Conservation (phyloP, 2,329 filamentous ascomycete species). For the Fusarium sp. region DNA sequence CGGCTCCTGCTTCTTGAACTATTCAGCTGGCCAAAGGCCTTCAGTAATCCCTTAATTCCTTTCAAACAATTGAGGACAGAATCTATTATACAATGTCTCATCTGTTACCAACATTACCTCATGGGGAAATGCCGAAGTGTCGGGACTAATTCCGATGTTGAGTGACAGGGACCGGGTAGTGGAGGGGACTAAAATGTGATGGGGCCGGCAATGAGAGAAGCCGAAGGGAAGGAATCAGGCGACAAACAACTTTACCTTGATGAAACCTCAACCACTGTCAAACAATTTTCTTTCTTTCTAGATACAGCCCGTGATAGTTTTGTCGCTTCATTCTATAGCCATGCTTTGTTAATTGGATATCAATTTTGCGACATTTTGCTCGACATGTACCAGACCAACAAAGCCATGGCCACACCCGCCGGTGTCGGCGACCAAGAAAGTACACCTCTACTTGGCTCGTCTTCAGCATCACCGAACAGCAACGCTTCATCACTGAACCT, state of each 20-base stretch:
- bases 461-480: not conserved
- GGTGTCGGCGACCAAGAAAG: slow-evolving; percentile 29
- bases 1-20: not conserved
- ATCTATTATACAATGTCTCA: too few species aligned
- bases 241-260: not conserved
- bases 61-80: too few species aligned
- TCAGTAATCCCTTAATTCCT: not conserved
- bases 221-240: slow-evolving; percentile 23
- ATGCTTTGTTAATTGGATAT: not conserved
- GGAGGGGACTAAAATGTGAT: slow-evolving; percentile 7
- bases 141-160: slow-evolving; percentile 16
- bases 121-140: slow-evolving; percentile 11
- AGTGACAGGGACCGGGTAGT: slow-evolving; percentile 8
- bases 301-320: not conserved
- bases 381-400: not conserved
- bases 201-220: slow-evolving; percentile 6
- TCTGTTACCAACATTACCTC: slow-evolving; percentile 2
- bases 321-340: not conserved
- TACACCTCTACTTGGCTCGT: slow-evolving; percentile 12
- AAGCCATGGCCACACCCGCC: slow-evolving; percentile 20
- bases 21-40: not conserved
- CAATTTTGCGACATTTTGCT: not conserved
- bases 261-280: not conserved
- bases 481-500: slow-evolving; percentile 3
- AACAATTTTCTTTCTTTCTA: not conserved